Base-by-base conservation (phyloP, 495 filamentous ascomycete species). In the Pseudevernia furfuracea region DNA sequence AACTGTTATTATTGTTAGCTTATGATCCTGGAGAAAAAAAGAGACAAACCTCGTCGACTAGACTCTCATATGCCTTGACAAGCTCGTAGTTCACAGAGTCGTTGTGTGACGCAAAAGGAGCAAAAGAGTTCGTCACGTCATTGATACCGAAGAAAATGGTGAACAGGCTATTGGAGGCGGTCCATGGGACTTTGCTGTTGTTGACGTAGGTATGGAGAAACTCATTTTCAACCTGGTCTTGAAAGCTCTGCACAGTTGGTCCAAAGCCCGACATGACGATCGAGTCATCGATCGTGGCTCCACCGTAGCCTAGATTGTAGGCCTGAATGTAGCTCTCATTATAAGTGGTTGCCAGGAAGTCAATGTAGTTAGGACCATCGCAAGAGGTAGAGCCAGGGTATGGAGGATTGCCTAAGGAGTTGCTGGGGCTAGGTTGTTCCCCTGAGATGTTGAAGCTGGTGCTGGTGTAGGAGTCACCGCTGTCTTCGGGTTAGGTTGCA, bases 341-440 rank as follows among this genome's bases (percentile, higher is more conserved):
- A 68, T 85, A 79, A 1, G 71, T 77, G 11, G 78, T 82, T 14
- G 81, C 82, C 38, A 86, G 68, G 66, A 82, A 80, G 62, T 80
- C 82, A n/a, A 84, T 73, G 76, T 80, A 85, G 63, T 82, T 81
- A 28, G 76, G 68, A 4, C 79, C 79, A 66, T 79, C 77, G n/a
- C 76, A 71, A 11, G 81, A 80, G 41, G 82, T 82, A 57, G 74
- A 77, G 43, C 82, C 82, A 70, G 58, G 32, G 43, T 72, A 67
- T 11, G 68, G 39, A 9, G 91, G 90, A 71, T 93, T 96, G 32
- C 90, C 90, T 64, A 94, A 78, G 0, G 90, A 89, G 71, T 92
- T 90, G 12, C 68, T 67, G 21, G 70, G 53, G 25, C 81, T 80
- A 10, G 90, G 88, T 62, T 89, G 85, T 17, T 80, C 74, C 57